phyloP scores from a whole-genome alignment of 1,139 yeast species.

The Kodamaea sp. region DNA sequence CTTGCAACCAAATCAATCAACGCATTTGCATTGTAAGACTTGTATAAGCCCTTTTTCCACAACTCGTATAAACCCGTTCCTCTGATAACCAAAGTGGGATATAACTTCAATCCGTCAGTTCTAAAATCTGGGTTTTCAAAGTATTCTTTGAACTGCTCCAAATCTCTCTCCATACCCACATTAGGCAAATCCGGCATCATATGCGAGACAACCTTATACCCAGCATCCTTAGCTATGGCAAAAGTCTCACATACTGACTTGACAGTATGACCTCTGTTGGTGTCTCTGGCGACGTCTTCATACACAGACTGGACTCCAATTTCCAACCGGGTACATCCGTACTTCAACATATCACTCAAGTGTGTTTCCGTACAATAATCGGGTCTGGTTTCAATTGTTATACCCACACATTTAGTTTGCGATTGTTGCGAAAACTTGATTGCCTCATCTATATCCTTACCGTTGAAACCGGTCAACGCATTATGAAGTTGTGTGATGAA shows the following conservation, averaged over 20 bases:
- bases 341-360: conserved; percentile 89
- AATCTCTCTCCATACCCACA: conserved; percentile 97
- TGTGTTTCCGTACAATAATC: conserved; percentile 98
- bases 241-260: conserved; percentile 95
- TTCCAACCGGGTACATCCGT: conserved; percentile 96
- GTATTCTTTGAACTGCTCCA: conserved; percentile 93
- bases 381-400: conserved; percentile 97
- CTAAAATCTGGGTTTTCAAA: conserved; percentile 96
- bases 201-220: conserved; percentile 95
- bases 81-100: conserved; percentile 94
- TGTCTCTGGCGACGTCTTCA: conserved; percentile 98
- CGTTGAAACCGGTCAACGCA: conserved; percentile 92
- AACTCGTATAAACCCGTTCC: conserved; percentile 97
- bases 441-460: conserved; percentile 86
- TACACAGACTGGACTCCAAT: conserved; percentile 97
- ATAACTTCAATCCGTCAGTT: conserved; percentile 93
- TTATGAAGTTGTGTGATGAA: conserved; percentile 90
- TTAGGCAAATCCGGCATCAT: conserved; percentile 99
- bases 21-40: conserved; percentile 93
- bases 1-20: conserved; percentile 93
- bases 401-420: conserved; percentile 96
- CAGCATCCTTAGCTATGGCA: conserved; percentile 95
- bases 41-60: conserved; percentile 95
- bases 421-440: conserved; percentile 90
- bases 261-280: conserved; percentile 97